These are phyloP conservation scores for Agaricus subrufescens DNA, from an alignment of 768 basidiomycete species.

Conservation along the genomic window DNA sequence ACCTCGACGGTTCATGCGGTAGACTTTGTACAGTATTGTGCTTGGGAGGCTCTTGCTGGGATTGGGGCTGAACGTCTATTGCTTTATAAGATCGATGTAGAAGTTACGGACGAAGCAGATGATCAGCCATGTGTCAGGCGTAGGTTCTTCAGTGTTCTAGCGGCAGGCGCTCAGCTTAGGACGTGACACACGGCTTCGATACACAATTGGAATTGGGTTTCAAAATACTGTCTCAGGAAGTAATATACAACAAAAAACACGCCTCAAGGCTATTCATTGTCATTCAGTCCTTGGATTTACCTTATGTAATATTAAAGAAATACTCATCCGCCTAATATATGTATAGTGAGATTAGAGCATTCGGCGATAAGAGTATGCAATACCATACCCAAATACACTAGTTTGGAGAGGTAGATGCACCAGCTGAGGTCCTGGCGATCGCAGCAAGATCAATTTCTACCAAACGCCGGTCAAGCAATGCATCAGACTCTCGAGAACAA, in stretches of 20 bases:
- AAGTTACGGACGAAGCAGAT: too few species aligned
- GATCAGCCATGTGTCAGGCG: too few species aligned
- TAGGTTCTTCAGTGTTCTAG: too few species aligned
- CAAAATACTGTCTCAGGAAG: neutral
- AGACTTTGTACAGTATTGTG: too few species aligned
- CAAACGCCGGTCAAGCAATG: neutral
- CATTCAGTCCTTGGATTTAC: neutral
- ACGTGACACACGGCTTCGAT: neutral
- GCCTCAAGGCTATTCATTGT: neutral
- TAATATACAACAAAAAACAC: neutral
- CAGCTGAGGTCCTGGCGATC: constrained; percentile 82
- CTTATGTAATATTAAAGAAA: neutral
- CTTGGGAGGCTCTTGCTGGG: too few species aligned
- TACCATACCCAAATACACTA: neutral
- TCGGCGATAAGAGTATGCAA: too few species aligned
- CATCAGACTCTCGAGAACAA: neutral
- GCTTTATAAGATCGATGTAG: too few species aligned
- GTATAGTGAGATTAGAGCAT: too few species aligned
- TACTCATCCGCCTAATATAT: too few species aligned
- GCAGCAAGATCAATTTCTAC: constrained; percentile 58
- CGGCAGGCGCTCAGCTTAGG: neutral
- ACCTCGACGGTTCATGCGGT: too few species aligned
- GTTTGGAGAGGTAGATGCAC: constrained; percentile 53
- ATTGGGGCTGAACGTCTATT: too few species aligned
- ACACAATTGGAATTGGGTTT: neutral